These are phyloP conservation scores for Aspergillus neoniger DNA, from an alignment of 2,329 filamentous ascomycete genomes.

Conservation along the genomic window DNA sequence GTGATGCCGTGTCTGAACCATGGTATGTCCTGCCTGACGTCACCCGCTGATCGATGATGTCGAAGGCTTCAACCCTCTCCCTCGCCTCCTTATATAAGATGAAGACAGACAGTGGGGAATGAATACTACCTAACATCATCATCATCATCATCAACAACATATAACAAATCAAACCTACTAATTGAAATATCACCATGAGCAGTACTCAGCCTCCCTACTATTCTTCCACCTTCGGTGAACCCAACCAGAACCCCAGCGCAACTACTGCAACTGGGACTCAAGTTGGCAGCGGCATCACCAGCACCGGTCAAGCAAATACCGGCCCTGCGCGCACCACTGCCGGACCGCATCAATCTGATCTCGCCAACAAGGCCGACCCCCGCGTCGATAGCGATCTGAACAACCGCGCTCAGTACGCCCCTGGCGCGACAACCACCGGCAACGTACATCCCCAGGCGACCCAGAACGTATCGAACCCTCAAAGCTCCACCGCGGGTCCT, in stretches of 20 bases:
- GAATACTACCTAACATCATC: neutral
- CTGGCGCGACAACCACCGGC: conserved; percentile 16
- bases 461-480: conserved; percentile 1
- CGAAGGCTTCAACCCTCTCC: neutral
- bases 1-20: neutral
- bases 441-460: conserved; percentile 17
- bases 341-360: conserved; percentile 20
- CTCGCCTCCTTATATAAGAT: neutral
- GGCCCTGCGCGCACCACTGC: conserved; percentile 19
- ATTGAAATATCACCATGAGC: conserved; percentile 13
- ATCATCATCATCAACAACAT: neutral
- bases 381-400: conserved; percentile 18
- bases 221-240: conserved; percentile 11
- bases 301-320: conserved; percentile 13
- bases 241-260: conserved; percentile 15
- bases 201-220: conserved; percentile 20
- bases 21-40: conserved; percentile 7
- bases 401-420: conserved; percentile 25
- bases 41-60: conserved; percentile 13
- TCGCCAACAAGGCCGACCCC: conserved; percentile 45
- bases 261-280: conserved; percentile 17
- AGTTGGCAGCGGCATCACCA: conserved; percentile 13
- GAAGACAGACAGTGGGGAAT: neutral
- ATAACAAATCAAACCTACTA: neutral
- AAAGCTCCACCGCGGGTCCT: conserved; percentile 18